Percentiles rank a stretch among this genome's conserved stretches.
Conservation (phyloP, 2,329 filamentous ascomycete species). For the Didymella exigua region DNA sequence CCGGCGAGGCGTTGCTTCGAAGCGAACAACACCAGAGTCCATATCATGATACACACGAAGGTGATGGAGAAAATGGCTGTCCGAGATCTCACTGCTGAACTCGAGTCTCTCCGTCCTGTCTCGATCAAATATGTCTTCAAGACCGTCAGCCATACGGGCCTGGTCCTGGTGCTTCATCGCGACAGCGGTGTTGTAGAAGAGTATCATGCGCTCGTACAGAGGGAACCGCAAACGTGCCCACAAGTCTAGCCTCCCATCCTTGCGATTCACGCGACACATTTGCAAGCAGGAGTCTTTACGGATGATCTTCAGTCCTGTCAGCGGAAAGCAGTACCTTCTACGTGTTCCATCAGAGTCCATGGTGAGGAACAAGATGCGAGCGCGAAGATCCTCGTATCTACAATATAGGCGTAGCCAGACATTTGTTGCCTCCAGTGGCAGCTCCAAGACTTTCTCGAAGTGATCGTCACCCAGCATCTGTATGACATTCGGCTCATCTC, state of each 20-base stretch:
- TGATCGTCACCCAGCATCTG: conserved; percentile 46
- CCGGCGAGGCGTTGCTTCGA: conserved; percentile 62
- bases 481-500: conserved; percentile 44
- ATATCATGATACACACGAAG: conserved; percentile 61
- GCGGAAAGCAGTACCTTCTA: conserved; percentile 56
- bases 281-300: conserved; percentile 51
- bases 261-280: conserved; percentile 47
- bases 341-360: conserved; percentile 48
- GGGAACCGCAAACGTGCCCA: conserved; percentile 63
- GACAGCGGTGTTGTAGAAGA: conserved; percentile 63
- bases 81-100: conserved; percentile 60
- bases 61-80: conserved; percentile 59
- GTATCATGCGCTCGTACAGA: conserved; percentile 62
- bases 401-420: conserved; percentile 59
- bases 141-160: conserved; percentile 41
- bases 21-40: conserved; percentile 58
- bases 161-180: conserved; percentile 64
- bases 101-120: conserved; percentile 47
- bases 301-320: conserved; percentile 55
- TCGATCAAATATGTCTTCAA: conserved; percentile 58
- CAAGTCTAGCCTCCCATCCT: conserved; percentile 52
- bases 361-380: conserved; percentile 60
- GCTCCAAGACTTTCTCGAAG: conserved; percentile 50
- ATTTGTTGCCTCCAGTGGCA: conserved; percentile 55
- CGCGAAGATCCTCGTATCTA: conserved; percentile 57